phyloP scores from a whole-genome alignment of 2,329 filamentous ascomycete species.

The Venturia carpophila region DNA sequence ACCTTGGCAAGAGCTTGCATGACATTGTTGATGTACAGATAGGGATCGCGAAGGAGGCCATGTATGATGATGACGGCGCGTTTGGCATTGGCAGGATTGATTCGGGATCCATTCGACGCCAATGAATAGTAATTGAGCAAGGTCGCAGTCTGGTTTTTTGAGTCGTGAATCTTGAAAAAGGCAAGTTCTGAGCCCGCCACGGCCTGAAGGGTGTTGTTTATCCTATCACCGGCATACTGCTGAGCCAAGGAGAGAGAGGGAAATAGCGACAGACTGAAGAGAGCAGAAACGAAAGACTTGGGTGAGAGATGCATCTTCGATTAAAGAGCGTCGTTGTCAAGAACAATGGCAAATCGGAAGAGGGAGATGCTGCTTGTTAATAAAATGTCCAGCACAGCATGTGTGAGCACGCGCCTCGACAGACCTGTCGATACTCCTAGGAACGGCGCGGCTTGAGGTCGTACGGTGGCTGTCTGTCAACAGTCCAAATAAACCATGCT shows the following conservation, averaged over 20 bases:
- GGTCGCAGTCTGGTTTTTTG: slow-evolving; percentile 14
- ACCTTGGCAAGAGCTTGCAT: slow-evolving; percentile 5
- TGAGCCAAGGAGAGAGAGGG: slow-evolving; percentile 13
- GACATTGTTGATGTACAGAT: slow-evolving; percentile 18
- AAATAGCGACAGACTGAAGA: slow-evolving; percentile 1
- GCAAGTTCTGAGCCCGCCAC: slow-evolving; percentile 19
- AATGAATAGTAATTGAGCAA: slow-evolving; percentile 20
- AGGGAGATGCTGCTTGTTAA: not conserved
- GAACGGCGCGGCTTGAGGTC: not conserved
- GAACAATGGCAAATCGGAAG: not conserved
- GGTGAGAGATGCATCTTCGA: not conserved
- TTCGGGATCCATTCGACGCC: not conserved
- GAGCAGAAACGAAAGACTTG: not conserved
- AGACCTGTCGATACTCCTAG: not conserved
- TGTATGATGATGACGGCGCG: slow-evolving; percentile 19
- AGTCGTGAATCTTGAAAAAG: slow-evolving; percentile 19
- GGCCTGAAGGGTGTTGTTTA: slow-evolving; percentile 12
- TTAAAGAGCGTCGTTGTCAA: not conserved
- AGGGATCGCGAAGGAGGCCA: slow-evolving; percentile 19
- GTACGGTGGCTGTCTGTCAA: not conserved
- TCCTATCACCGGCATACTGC: slow-evolving; percentile 17
- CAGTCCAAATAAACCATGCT: not conserved
- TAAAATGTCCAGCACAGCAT: not conserved
- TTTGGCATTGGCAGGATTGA: slow-evolving; percentile 13
- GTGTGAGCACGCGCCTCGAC: not conserved